phyloP scores from a whole-genome alignment of 148 eudicot genomes.

The Diospyros lotus region DNA sequence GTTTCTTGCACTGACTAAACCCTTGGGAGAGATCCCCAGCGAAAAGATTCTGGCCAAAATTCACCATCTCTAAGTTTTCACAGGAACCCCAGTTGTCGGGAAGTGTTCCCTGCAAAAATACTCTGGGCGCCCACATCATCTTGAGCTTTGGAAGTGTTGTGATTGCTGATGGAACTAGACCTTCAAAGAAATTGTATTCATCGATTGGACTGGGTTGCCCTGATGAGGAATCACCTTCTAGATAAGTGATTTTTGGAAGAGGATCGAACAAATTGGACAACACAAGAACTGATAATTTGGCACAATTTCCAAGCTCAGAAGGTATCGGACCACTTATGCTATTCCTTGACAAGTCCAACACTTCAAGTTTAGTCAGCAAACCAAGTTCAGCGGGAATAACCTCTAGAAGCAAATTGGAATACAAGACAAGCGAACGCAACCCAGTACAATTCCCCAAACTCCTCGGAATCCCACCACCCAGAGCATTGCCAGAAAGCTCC shows the following conservation, averaged over 20 bases:
- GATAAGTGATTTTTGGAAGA: conserved; percentile 19
- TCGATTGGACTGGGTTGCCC: conserved; percentile 19
- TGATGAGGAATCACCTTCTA: conserved; percentile 8
- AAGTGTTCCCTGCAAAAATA: conserved; percentile 30
- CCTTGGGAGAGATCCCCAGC: conserved; percentile 30
- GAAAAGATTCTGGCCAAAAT: conserved; percentile 39
- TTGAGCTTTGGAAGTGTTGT: conserved; percentile 30
- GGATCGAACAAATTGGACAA: conserved; percentile 45
- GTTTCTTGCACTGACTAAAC: conserved; percentile 32
- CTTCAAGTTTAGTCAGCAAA: conserved; percentile 26
- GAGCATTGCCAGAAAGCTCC: conserved; percentile 43
- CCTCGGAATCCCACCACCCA: conserved; percentile 32
- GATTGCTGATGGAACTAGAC: conserved; percentile 27
- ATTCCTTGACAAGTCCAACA: conserved; percentile 38
- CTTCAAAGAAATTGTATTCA: conserved; percentile 41
- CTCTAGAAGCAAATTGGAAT: conserved; percentile 44
- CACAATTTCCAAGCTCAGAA: conserved; percentile 36
- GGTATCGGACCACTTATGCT: conserved; percentile 41
- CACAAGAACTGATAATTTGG: conserved; percentile 37
- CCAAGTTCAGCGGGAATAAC: conserved; percentile 45
- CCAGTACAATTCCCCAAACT: conserved; percentile 40
- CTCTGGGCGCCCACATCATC: conserved; percentile 49
- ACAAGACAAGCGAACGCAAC: conserved; percentile 38
- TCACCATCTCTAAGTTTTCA: conserved; percentile 40
- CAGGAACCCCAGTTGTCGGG: conserved; percentile 43